These are phyloP conservation scores for Metschnikowia drakensbergensis DNA, from an alignment of 805 yeast species.

Conservation along the genomic window DNA sequence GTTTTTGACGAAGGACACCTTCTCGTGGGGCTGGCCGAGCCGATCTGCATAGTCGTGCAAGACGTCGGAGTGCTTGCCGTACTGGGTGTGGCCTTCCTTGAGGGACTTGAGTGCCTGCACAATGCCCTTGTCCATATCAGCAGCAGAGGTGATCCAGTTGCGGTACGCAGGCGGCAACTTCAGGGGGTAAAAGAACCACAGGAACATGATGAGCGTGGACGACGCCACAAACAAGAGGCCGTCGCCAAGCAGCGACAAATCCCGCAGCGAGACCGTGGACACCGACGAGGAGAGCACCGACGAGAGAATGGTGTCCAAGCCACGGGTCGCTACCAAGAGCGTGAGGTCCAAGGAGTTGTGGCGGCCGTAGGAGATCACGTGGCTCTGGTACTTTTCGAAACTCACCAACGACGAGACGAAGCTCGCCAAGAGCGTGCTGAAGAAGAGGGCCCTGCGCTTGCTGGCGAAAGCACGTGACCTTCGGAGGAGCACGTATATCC, in stretches of 20 bases:
- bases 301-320: slow-evolving; percentile 26
- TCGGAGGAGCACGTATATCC: slow-evolving; percentile 16
- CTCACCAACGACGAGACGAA: slow-evolving; percentile 26
- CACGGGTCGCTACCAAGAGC: slow-evolving; percentile 33
- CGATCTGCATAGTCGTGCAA: slow-evolving; percentile 30
- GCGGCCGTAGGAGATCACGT: slow-evolving; percentile 27
- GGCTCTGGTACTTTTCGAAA: slow-evolving; percentile 33
- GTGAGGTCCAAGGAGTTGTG: slow-evolving; percentile 35
- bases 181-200: slow-evolving; percentile 39
- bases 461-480: background rate
- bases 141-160: slow-evolving; percentile 48
- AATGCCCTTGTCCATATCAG: slow-evolving; percentile 43
- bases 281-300: slow-evolving; percentile 6
- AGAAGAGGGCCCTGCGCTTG: slow-evolving; percentile 8
- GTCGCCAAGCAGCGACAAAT: slow-evolving; percentile 20
- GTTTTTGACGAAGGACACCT: slow-evolving; percentile 25
- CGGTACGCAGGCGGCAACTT: slow-evolving; percentile 42
- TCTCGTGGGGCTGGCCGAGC: slow-evolving; percentile 30
- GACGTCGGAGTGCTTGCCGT: slow-evolving; percentile 34
- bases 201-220: slow-evolving; percentile 32
- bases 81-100: slow-evolving; percentile 28
- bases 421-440: slow-evolving; percentile 27
- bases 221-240: slow-evolving; percentile 28
- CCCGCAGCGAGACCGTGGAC: slow-evolving; percentile 1
- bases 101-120: slow-evolving; percentile 29